Evolutionary conservation across 2,329 filamentous ascomycete genomes (phyloP), one percentile per base, ranked within the genome.

Genomic region (Emmonsiellopsis sp.): DNA sequence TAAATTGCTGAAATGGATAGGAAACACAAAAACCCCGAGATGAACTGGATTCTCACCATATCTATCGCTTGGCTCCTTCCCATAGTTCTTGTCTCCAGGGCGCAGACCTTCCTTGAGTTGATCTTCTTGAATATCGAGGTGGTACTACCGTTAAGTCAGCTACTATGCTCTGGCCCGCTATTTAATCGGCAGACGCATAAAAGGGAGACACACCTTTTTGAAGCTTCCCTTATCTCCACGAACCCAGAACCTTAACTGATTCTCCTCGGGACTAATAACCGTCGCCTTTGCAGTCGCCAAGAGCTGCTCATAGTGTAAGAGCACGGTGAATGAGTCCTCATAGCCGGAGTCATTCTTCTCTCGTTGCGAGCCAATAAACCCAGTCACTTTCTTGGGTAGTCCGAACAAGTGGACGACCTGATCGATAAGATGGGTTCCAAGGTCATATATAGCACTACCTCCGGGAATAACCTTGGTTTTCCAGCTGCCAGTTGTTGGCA

Each of bases 171-270:
- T 34, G 26, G 32, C 6, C 13, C 32, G 2, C 2, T n/a, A 30
- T 20, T 16, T 9, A 9, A 41, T 34, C 51, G 37, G 2, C 9
- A 34, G 30, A n/a, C 34, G 11, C 10, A 30, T 40, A n/a, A 31
- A 6, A 20, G 4, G 10, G 9, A 30, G n/a, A 45, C 78, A 75
- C 40, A 73, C 71, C 76, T 91, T 92, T 73, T 81, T 85, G 70
- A 85, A 92, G 63, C 80, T 86, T 0, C 86, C 88, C 69, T 84
- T 83, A 15, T 81, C 81, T 20, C 88, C 88, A 30, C 87, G 76
- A 8, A 91, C 76, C 87, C 87, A 91, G 75, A 84, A 92, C 40
- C 87, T 75, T 55, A 86, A 74, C 73, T 92, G 87, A 57, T 80
- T 74, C 26, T 74, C 74, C 69, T 91, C 87, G 2, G 81, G 80